Percentiles rank a stretch among this genome's conserved stretches.
phyloP scores from a whole-genome alignment of 2,329 filamentous ascomycete genomes.

The Arthroderma uncinatum region DNA sequence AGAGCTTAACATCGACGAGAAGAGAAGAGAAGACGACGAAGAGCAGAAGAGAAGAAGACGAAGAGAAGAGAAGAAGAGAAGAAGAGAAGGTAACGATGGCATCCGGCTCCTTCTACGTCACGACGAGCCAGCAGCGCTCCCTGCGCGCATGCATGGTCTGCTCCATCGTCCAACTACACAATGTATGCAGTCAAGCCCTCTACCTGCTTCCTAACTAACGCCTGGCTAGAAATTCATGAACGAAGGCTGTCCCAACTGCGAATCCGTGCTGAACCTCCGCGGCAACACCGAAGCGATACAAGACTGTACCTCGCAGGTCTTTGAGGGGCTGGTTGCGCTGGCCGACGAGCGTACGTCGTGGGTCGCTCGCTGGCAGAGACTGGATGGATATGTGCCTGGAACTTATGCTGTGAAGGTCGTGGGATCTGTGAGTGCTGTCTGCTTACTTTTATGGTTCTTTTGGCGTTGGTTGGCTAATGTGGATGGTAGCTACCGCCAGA shows the following conservation, averaged over 20 bases:
- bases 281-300: slow-evolving; percentile 70
- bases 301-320: slow-evolving; percentile 91
- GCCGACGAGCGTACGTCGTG: slow-evolving; percentile 74
- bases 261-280: slow-evolving; percentile 74
- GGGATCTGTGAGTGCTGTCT: slow-evolving; percentile 48
- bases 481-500: slow-evolving; percentile 47
- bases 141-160: slow-evolving; percentile 98
- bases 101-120: slow-evolving; percentile 48
- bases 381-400: slow-evolving; percentile 78
- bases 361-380: slow-evolving; percentile 92
- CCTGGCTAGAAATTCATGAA: slow-evolving; percentile 63
- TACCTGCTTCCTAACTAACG: slow-evolving; percentile 14
- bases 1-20: background rate
- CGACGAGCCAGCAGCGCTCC: slow-evolving; percentile 66
- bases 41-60: background rate
- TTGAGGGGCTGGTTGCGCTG: slow-evolving; percentile 81
- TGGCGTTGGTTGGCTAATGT: background rate
- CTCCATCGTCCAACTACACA: slow-evolving; percentile 77
- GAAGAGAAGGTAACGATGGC: background rate
- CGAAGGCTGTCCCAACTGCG: slow-evolving; percentile 92
- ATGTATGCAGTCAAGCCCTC: slow-evolving; percentile 39
- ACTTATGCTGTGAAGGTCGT: slow-evolving; percentile 93
- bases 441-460: background rate
- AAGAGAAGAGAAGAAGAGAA: background rate
- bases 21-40: background rate